A percentile compares a stretch with the other conserved stretches of the same genome.
These are phyloP conservation scores for Aspergillus spinulosporus DNA, from an alignment of 2,329 filamentous ascomycete species.

Conservation along the genomic window DNA sequence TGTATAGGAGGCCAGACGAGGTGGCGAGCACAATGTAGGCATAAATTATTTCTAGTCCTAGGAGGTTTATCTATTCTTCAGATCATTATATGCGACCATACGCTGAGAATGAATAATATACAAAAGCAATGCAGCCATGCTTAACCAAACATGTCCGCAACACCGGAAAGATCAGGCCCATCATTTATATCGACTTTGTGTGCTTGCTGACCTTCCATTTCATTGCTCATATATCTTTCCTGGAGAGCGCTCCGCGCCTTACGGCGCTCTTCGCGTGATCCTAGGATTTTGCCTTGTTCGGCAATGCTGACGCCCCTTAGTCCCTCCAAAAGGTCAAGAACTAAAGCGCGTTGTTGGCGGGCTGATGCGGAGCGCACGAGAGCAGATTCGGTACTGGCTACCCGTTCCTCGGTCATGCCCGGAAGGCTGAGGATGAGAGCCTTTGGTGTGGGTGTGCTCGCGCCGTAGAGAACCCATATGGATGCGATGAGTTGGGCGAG, in stretches of 20 bases:
- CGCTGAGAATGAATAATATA: conserved; percentile 20
- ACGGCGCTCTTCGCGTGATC: conserved; percentile 41
- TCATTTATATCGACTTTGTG: conserved; percentile 47
- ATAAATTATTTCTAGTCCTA: conserved; percentile 7
- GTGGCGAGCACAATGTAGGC: neutral
- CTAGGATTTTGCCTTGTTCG: conserved; percentile 80
- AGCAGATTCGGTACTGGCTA: conserved; percentile 64
- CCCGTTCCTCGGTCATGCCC: conserved; percentile 67
- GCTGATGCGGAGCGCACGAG: conserved; percentile 58
- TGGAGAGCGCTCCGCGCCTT: conserved; percentile 46
- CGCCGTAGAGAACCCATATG: conserved; percentile 75
- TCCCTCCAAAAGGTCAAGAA: conserved; percentile 81
- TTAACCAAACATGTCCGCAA: conserved; percentile 56
- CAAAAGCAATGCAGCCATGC: conserved; percentile 10
- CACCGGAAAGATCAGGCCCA: conserved; percentile 52
- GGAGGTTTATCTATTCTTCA: conserved; percentile 6
- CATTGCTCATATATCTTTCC: conserved; percentile 46
- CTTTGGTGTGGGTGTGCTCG: conserved; percentile 68
- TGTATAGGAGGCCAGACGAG: neutral
- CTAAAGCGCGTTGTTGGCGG: conserved; percentile 75
- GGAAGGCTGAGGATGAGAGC: conserved; percentile 78
- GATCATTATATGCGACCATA: conserved; percentile 1
- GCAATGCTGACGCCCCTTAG: conserved; percentile 89
- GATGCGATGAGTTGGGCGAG: conserved; percentile 83
- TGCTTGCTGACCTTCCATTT: conserved; percentile 44